Percentiles rank a stretch among this genome's conserved stretches.
phyloP scores from a whole-genome alignment of 371 early-diverging fungal species.

The Funneliformis caledonium region DNA sequence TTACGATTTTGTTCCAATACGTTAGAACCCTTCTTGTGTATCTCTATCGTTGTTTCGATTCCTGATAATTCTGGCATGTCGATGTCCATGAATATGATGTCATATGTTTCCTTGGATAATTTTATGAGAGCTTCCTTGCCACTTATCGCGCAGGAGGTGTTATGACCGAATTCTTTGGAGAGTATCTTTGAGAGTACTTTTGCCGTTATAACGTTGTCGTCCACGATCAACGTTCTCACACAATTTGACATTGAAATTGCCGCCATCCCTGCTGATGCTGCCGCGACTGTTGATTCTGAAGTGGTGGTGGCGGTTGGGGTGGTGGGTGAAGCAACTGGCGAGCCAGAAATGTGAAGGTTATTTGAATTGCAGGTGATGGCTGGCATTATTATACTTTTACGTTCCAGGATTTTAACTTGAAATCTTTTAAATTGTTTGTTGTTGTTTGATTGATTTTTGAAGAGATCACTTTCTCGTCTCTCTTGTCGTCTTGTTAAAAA shows the following conservation, averaged over 20 bases:
- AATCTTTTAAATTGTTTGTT: not conserved
- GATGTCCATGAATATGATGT: conserved; percentile 65
- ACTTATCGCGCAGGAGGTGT: conserved; percentile 46
- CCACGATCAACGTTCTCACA: conserved; percentile 48
- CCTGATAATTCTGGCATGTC: conserved; percentile 67
- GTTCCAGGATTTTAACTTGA: conserved; percentile 1
- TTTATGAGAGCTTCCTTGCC: conserved; percentile 54
- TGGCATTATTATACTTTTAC: conserved; percentile 7
- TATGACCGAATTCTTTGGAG: conserved; percentile 55
- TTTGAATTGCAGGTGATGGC: conserved; percentile 24
- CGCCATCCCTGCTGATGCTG: not conserved
- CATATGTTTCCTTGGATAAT: conserved; percentile 54
- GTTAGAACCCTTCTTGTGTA: conserved; percentile 43
- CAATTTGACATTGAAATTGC: not conserved
- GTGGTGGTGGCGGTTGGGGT: not conserved
- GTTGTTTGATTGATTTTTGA: too few relatives aligned
- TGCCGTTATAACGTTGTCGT: conserved; percentile 63
- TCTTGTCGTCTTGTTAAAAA: too few relatives aligned
- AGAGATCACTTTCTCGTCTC: not conserved
- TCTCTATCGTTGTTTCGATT: conserved; percentile 57
- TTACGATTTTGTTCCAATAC: conserved; percentile 39
- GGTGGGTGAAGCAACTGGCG: conserved; percentile 13
- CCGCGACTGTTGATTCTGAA: not conserved
- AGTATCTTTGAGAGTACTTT: conserved; percentile 56
- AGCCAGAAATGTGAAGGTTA: not conserved